Conservation (phyloP, 2,329 filamentous ascomycete species). For the Aciculosporium take region DNA sequence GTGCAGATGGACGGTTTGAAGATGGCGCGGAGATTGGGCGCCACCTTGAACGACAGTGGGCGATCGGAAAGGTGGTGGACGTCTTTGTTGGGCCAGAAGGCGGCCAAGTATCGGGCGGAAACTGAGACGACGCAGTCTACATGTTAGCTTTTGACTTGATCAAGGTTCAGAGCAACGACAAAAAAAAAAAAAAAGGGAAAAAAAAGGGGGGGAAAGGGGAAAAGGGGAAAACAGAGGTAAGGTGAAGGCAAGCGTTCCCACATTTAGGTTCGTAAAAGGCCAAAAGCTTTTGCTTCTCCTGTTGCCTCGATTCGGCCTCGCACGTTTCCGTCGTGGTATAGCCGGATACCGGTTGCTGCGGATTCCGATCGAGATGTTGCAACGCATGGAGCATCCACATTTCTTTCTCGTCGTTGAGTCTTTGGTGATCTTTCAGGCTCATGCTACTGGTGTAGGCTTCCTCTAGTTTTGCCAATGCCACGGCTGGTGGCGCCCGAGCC, state of each 20-base stretch:
- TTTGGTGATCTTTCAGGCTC: neutral
- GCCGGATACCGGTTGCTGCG: neutral
- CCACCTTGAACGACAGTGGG: slow-evolving; percentile 3
- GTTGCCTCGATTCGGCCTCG: neutral
- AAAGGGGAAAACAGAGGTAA: no score
- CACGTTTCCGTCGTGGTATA: neutral
- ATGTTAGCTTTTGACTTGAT: neutral
- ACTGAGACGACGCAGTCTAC: neutral
- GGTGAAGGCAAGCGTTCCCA: slow-evolving; percentile 12
- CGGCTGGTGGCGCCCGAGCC: slow-evolving; percentile 5
- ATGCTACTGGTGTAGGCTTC: slow-evolving; percentile 1
- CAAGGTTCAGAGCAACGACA: neutral
- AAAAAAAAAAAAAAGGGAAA: neutral
- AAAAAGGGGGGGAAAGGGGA: no score
- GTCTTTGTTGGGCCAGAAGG: neutral
- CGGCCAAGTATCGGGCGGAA: neutral
- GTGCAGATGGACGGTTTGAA: slow-evolving; percentile 1
- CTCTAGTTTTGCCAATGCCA: slow-evolving; percentile 9
- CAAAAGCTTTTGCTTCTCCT: slow-evolving; percentile 21
- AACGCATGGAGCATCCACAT: slow-evolving; percentile 47
- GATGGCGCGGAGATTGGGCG: neutral
- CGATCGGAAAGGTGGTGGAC: slow-evolving; percentile 4
- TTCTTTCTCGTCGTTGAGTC: slow-evolving; percentile 14
- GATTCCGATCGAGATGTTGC: slow-evolving; percentile 27
- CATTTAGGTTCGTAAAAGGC: slow-evolving; percentile 38